Evolutionary conservation across 176 grass and related monocot species (phyloP).

Genomic region (Coix lacrymajobi): DNA sequence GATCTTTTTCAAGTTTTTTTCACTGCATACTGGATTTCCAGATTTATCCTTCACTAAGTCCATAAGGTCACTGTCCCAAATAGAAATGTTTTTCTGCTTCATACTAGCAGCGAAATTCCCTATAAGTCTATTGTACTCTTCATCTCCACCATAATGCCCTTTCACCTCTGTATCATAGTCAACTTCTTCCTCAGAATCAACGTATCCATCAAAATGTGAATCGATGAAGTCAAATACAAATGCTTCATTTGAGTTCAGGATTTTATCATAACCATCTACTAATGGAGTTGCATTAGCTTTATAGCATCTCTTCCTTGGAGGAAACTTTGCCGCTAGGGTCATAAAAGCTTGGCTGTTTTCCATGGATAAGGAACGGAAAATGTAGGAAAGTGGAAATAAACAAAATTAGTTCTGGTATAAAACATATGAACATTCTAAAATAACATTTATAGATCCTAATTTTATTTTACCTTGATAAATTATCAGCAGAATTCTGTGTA

Average conservation of each 20-base stretch:
- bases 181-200: background rate
- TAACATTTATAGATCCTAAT: background rate
- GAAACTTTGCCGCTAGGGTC: constrained; percentile 41
- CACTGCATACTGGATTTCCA: constrained; percentile 19
- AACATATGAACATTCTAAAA: constrained; percentile 10
- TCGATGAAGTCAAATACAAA: constrained; percentile 14
- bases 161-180: background rate
- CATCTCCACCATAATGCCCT: constrained; percentile 24
- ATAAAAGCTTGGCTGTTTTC: constrained; percentile 42
- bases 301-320: background rate
- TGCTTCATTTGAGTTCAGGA: constrained; percentile 1
- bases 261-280: background rate
- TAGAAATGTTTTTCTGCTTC: constrained; percentile 33
- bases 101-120: constrained; percentile 35
- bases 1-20: constrained; percentile 25
- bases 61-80: constrained; percentile 27
- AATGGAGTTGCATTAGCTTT: background rate
- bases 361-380: background rate
- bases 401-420: background rate
- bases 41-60: constrained; percentile 33
- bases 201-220: constrained; percentile 1
- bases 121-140: constrained; percentile 28
- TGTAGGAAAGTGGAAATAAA: background rate
- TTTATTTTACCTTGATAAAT: constrained; percentile 56
- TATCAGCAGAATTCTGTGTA: constrained; percentile 46